Base-by-base conservation (phyloP, 306 rosid genomes). In the Ochetophila trinervis region DNA sequence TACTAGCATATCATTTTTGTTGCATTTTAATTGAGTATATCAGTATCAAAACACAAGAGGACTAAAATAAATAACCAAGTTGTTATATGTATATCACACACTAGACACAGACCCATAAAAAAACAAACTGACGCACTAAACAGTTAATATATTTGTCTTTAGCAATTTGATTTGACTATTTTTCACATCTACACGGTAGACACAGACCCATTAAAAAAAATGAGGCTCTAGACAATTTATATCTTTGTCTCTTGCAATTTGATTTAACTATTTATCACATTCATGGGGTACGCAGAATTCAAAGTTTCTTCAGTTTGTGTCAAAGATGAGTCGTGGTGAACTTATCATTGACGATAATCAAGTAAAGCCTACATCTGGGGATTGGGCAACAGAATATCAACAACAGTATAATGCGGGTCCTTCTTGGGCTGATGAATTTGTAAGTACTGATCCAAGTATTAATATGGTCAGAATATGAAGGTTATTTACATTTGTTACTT, bases 291-390 rank as follows among this genome's bases (percentile, higher is more conserved):
- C 69, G 79, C 94, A 93, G 99, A 88, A 93, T 78, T 93, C 99
- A 6, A 90, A 84, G 81, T 93, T 93, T 79, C 90, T 88, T 75
- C 97, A 90, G 86, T 90, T 93, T 83, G 85, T 90, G 40, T 93
- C 99, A 51, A 93, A 90, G 88, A 93, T 93, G 99, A 93, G 91
- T 73, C 93, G 96, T 45, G 99, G 99, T 24, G 99, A 93, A 73
- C 84, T 93, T 67, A 86, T 81, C 75, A 84, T 90, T 58, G 95
- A 93, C 73, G 96, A 86, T 68, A 84, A 90, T 80, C 99, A 93
- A 86, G 91, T 89, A 69, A 92, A 87, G 86, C 86, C 65, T 66
- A 56, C 86, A 42, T 72, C 97, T 69, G 97, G 87, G 62, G 88
- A 88, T 74, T 93, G 99, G 99, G 95, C 91, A 30, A 67, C 87